Conservation (phyloP, 768 basidiomycete species). For the Termitomyces sp. region DNA sequence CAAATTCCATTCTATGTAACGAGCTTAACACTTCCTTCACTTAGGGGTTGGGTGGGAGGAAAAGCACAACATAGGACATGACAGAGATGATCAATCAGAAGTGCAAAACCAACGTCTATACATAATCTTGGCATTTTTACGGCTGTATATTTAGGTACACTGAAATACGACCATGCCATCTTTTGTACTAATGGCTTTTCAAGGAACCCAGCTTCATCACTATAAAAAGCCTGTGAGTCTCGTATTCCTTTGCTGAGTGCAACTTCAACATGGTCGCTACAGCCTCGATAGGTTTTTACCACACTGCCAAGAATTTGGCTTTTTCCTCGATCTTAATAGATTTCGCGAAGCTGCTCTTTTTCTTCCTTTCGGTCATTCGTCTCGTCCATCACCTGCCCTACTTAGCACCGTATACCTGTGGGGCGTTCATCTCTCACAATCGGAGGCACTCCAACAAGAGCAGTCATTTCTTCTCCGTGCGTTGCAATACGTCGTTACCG, state of each 20-base stretch:
- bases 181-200: constrained; percentile 2
- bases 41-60: no score
- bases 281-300: constrained; percentile 58
- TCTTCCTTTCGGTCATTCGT: constrained; percentile 39
- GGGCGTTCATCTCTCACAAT: constrained; percentile 44
- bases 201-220: constrained; percentile 34
- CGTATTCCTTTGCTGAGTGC: not conserved
- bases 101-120: not conserved
- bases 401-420: constrained; percentile 46
- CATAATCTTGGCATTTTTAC: constrained; percentile 1
- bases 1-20: not conserved
- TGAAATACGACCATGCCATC: not conserved
- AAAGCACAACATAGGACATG: not conserved
- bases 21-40: no score
- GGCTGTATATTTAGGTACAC: not conserved
- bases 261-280: constrained; percentile 2
- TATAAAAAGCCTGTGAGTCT: constrained; percentile 32
- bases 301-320: constrained; percentile 53
- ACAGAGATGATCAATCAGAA: not conserved
- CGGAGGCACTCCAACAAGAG: constrained; percentile 36
- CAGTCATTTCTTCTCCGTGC: constrained; percentile 43
- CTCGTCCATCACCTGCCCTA: constrained; percentile 43
- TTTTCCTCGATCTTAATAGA: constrained; percentile 52
- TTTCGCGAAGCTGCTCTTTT: constrained; percentile 45
- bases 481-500: constrained; percentile 39